Base-by-base conservation (phyloP, 305 asterid species). In the Striga hermonthica region DNA sequence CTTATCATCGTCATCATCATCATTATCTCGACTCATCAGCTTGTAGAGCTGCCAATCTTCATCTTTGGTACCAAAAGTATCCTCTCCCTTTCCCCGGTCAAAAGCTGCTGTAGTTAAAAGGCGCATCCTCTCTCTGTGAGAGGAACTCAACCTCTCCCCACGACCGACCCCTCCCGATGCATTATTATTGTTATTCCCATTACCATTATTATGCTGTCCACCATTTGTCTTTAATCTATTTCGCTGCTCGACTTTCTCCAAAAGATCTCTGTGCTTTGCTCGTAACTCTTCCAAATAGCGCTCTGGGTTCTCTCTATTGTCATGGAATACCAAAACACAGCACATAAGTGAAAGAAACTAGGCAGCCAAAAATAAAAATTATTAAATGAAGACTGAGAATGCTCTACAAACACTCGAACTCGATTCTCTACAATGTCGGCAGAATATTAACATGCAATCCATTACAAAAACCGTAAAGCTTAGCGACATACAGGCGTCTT, bases 1-100 rank as follows among this genome's bases (percentile, higher is more conserved):
- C 70, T 79, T 76, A 64, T 89, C 97, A 50, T 90, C 95, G 1
- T 88, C 97, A 0, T 88, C 98, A 5, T 91, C 98, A 5, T 92
- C 97, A 59, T 90, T 90, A 76, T 84, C 98, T 77, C 75, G 76
- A 70, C 98, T 86, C 98, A 90, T 93, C 59, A 84, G 85, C 84
- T 93, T 93, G 90, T 93, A 93, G 43, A 93, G 97, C 75, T 90
- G 95, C 98, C 98, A 93, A 74, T 93, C 98, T 75, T 93, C 98
- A 66, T 93, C 98, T 75, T 62, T 90, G 36, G 83, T 75, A 37
- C 98, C 98, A 60, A 93, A 92, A 67, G 98, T 90, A 69, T 93
- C 98, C 84, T 93, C 98, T 62, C 97, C 98, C 76, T 93, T 93
- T 55, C 98, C 98, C 10, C 97, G 82, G 79, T 93, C 98, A 76